Conservation (phyloP, 164 flowering plant species). For the Annona cherimola region DNA sequence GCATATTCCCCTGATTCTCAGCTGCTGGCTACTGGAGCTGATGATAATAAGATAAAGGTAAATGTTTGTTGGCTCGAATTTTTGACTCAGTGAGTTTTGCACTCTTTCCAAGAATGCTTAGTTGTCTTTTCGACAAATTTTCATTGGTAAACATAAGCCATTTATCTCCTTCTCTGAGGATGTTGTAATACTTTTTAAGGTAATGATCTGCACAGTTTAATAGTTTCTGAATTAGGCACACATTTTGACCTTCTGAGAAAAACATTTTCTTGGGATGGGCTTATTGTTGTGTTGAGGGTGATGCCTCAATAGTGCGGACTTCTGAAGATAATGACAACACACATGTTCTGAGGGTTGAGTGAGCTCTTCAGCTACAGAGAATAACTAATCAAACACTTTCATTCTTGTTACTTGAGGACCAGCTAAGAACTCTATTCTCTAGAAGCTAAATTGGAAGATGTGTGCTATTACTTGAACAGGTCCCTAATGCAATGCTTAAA, state of each 20-base stretch:
- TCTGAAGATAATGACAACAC: too few species aligned
- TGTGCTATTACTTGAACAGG: too few species aligned
- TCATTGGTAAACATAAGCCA: not conserved
- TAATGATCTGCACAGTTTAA: not conserved
- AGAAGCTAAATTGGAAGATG: too few species aligned
- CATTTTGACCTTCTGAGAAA: not conserved
- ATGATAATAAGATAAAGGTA: slow-evolving; percentile 98
- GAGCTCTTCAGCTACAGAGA: too few species aligned
- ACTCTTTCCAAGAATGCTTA: too few species aligned
- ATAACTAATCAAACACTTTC: too few species aligned
- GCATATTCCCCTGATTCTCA: slow-evolving; percentile 97
- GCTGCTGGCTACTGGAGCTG: slow-evolving; percentile 93
- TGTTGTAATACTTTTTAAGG: not conserved
- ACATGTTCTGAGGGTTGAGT: too few species aligned
- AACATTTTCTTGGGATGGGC: not conserved
- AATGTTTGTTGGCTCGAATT: not conserved
- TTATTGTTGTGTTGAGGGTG: not conserved
- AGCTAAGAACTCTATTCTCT: too few species aligned
- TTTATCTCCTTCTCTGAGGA: not conserved
- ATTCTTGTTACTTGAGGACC: too few species aligned
- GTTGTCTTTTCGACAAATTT: not conserved
- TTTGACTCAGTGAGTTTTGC: not conserved
- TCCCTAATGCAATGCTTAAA: too few species aligned
- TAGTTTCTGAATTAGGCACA: not conserved
- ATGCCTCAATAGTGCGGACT: not conserved